Percentiles rank a stretch among this genome's conserved stretches.
These are phyloP conservation scores for Aulographum hederae DNA, from an alignment of 2,329 filamentous ascomycete species.

Conservation along the genomic window DNA sequence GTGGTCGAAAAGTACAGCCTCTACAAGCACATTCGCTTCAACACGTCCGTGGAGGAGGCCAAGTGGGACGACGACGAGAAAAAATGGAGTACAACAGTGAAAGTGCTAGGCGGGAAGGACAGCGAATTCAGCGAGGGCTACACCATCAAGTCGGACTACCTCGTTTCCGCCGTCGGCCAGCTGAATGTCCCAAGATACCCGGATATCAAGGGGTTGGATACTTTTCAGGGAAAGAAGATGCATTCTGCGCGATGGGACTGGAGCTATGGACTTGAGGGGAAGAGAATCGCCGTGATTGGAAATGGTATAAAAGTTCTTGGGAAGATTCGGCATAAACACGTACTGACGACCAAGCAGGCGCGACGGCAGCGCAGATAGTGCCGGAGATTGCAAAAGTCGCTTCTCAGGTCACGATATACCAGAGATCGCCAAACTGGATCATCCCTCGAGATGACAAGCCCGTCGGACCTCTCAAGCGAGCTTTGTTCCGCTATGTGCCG, in stretches of 20 bases:
- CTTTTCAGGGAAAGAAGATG: conserved; percentile 34
- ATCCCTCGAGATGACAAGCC: conserved; percentile 32
- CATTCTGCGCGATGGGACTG: conserved; percentile 43
- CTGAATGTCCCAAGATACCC: conserved; percentile 35
- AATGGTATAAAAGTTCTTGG: conserved; percentile 19
- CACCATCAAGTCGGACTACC: conserved; percentile 34
- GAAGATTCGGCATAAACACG: conserved; percentile 3
- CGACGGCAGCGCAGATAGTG: conserved; percentile 39
- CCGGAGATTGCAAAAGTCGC: conserved; percentile 35
- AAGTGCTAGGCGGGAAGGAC: conserved; percentile 32
- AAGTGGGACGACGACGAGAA: conserved; percentile 34
- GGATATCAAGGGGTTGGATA: conserved; percentile 26
- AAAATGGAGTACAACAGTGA: conserved; percentile 33
- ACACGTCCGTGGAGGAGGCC: conserved; percentile 32
- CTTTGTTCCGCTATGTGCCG: conserved; percentile 31
- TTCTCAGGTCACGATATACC: conserved; percentile 33
- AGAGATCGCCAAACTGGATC: conserved; percentile 41
- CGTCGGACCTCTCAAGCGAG: conserved; percentile 23
- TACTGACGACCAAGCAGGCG: conserved; percentile 18
- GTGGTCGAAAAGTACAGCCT: conserved; percentile 36
- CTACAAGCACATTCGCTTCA: conserved; percentile 39
- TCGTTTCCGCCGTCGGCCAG: conserved; percentile 40
- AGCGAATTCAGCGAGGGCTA: conserved; percentile 32
- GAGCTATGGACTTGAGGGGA: conserved; percentile 34
- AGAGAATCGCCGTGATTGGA: conserved; percentile 39